Conservation (phyloP, 2,329 filamentous ascomycete species). For the Corinectria fuckeliana region DNA sequence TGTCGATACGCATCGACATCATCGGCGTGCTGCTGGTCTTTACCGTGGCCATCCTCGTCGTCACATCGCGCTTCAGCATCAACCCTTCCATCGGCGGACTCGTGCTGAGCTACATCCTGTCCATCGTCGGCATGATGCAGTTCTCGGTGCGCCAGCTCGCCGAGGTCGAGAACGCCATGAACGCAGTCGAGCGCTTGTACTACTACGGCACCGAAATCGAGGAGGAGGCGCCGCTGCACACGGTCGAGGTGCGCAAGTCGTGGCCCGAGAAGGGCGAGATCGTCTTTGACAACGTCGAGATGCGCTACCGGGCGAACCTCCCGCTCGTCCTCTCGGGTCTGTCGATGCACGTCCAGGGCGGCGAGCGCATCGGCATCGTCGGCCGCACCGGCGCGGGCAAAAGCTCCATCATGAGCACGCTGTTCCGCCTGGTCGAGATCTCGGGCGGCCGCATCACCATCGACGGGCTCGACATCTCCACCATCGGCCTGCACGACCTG, state of each 20-base stretch:
- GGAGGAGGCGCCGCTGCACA: conserved; percentile 85
- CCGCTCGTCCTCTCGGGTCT: conserved; percentile 77
- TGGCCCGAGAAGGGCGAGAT: conserved; percentile 93
- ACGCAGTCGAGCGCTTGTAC: conserved; percentile 88
- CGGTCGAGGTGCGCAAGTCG: conserved; percentile 70
- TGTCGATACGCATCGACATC: conserved; percentile 82
- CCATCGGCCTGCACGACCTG: conserved; percentile 75
- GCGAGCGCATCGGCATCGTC: conserved; percentile 82
- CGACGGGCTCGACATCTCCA: conserved; percentile 73
- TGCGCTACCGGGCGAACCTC: conserved; percentile 76
- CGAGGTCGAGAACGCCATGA: conserved; percentile 98
- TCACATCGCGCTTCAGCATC: conserved; percentile 87
- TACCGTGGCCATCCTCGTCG: conserved; percentile 85
- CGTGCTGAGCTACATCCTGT: conserved; percentile 90
- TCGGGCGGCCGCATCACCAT: conserved; percentile 68
- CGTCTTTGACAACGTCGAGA: conserved; percentile 74
- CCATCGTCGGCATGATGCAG: conserved; percentile 94
- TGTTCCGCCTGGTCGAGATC: conserved; percentile 78
- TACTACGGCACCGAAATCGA: conserved; percentile 89
- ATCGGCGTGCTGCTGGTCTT: conserved; percentile 88
- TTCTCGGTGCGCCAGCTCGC: conserved; percentile 93
- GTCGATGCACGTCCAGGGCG: conserved; percentile 73
- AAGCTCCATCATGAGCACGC: conserved; percentile 81
- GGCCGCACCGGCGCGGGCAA: conserved; percentile 85
- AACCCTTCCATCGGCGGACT: conserved; percentile 84